Conservation (phyloP, 1,284 basidiomycete species). For the Kalmanozyma brasiliensis region DNA sequence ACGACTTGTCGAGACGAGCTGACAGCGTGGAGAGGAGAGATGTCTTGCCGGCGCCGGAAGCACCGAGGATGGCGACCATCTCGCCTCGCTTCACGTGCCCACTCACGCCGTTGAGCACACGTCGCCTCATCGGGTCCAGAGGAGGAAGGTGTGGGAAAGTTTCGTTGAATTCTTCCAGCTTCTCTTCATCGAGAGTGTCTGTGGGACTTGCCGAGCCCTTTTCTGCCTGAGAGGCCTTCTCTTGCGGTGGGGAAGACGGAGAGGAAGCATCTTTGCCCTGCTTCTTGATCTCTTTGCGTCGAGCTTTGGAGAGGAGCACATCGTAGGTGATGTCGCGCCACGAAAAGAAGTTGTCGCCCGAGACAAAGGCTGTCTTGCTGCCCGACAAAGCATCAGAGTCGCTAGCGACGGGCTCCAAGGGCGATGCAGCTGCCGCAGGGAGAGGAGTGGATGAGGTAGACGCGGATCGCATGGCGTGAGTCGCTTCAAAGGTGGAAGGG, state of each 20-base stretch:
- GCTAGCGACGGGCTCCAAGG: not conserved
- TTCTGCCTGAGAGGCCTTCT: constrained; percentile 18
- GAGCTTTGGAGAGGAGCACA: constrained; percentile 47
- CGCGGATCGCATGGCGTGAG: constrained; percentile 19
- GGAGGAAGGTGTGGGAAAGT: constrained; percentile 37
- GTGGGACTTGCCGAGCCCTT: constrained; percentile 12
- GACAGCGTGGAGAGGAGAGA: constrained; percentile 56
- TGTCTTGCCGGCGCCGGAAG: constrained; percentile 57
- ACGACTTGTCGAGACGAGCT: constrained; percentile 44
- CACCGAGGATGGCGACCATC: constrained; percentile 56
- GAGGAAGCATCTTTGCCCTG: not conserved
- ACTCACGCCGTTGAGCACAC: constrained; percentile 46
- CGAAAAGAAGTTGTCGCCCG: constrained; percentile 23
- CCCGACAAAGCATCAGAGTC: not conserved
- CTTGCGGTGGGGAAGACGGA: not conserved
- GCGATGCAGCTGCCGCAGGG: not conserved
- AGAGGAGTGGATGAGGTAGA: constrained; percentile 28
- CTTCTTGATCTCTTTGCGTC: constrained; percentile 45
- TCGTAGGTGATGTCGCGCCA: constrained; percentile 57
- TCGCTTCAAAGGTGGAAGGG: constrained; percentile 11
- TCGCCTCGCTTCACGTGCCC: constrained; percentile 46
- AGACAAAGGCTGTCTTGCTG: not conserved
- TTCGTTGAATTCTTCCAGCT: constrained; percentile 28
- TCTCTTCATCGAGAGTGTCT: constrained; percentile 4
- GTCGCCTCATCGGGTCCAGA: constrained; percentile 37